Evolutionary conservation across 1,284 basidiomycete species (phyloP).

Genomic region (Stereum hirsutum): DNA sequence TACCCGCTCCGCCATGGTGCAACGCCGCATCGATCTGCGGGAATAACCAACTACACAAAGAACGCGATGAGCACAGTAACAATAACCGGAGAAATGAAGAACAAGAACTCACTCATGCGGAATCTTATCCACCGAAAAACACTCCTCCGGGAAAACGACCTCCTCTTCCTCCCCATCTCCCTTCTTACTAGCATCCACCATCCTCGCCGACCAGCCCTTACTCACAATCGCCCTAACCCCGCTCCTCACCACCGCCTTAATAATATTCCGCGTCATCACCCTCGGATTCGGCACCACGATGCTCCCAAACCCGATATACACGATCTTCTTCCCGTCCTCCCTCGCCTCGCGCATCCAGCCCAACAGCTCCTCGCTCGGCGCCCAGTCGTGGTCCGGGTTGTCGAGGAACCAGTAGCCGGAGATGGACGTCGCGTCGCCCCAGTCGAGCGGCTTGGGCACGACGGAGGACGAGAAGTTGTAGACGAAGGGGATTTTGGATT

Average conservation of each 20-base stretch:
- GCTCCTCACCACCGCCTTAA: constrained; percentile 57
- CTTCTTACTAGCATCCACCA: constrained; percentile 25
- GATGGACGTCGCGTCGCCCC: constrained; percentile 61
- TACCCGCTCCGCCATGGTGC: constrained; percentile 70
- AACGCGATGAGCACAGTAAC: too few species aligned
- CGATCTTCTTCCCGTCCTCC: constrained; percentile 51
- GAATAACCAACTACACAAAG: constrained; percentile 66
- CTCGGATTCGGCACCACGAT: constrained; percentile 68
- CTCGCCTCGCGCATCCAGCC: constrained; percentile 50
- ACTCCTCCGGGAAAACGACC: constrained; percentile 32
- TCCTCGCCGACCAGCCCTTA: constrained; percentile 70
- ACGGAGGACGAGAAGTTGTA: constrained; percentile 58
- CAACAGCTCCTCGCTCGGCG: constrained; percentile 40
- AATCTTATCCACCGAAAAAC: constrained; percentile 46
- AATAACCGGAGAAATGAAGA: not conserved
- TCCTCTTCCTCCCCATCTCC: constrained; percentile 26
- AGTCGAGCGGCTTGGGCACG: constrained; percentile 67
- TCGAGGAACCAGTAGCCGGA: constrained; percentile 68
- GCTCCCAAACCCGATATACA: constrained; percentile 70
- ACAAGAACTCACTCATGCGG: constrained; percentile 49
- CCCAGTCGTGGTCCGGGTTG: constrained; percentile 51
- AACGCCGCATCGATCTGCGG: constrained; percentile 58
- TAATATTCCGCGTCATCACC: constrained; percentile 52
- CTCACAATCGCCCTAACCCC: constrained; percentile 66
- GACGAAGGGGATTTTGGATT: constrained; percentile 64